Conservation (phyloP, 225 moss, liverwort and hornwort species). For the Bryoerythrophyllum caledonicum region DNA sequence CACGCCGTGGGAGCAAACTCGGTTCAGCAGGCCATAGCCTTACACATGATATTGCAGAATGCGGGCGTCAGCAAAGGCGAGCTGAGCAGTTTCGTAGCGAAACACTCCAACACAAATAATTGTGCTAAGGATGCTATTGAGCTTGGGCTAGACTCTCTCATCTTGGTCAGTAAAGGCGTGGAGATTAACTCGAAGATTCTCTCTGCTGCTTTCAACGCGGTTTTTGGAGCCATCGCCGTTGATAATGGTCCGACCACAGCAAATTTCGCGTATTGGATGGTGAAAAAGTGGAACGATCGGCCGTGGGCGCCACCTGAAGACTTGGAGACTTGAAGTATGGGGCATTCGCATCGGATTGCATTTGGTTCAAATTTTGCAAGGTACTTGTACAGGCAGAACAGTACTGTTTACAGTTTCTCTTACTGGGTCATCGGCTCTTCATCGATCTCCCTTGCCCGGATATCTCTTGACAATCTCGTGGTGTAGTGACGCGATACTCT, state of each 20-base stretch:
- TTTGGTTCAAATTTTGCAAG: too few species aligned
- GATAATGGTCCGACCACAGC: conserved; percentile 37
- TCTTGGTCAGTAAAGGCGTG: conserved; percentile 40
- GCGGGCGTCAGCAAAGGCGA: conserved; percentile 21
- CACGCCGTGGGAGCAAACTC: conserved; percentile 45
- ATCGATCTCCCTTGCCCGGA: too few species aligned
- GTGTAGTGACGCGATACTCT: too few species aligned
- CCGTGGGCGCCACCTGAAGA: conserved; percentile 16
- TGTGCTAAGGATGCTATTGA: conserved; percentile 36
- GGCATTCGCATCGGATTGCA: too few species aligned
- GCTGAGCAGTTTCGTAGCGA: conserved; percentile 19
- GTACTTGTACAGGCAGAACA: too few species aligned
- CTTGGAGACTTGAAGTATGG: too few species aligned
- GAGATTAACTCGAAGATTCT: conserved; percentile 4
- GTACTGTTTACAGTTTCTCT: too few species aligned
- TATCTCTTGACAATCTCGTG: too few species aligned
- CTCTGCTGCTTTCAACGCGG: conserved; percentile 39
- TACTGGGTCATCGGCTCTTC: too few species aligned
- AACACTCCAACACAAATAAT: neutral
- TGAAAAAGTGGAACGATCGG: conserved; percentile 39
- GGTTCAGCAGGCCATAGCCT: conserved; percentile 48
- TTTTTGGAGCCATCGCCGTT: conserved; percentile 46
- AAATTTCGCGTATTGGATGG: conserved; percentile 35
- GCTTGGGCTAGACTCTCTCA: conserved; percentile 30
- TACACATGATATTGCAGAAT: conserved; percentile 29